phyloP scores from a whole-genome alignment of 2,329 filamentous ascomycete species.

The Fusarium miscanthi region DNA sequence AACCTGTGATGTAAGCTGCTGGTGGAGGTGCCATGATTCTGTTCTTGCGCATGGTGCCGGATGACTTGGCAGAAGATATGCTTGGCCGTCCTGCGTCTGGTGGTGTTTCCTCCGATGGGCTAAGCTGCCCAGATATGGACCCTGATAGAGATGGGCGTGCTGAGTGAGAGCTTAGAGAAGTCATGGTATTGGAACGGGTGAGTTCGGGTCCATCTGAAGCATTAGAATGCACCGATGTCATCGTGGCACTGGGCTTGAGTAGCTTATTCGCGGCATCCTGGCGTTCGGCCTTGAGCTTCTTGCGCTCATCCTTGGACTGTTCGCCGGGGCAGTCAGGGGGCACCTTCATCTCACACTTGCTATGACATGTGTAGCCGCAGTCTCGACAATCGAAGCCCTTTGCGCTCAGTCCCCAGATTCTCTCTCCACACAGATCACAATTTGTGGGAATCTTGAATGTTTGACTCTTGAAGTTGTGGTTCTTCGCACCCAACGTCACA shows the following conservation, averaged over 20 bases:
- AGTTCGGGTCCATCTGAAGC: conserved; percentile 75
- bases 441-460: conserved; percentile 99
- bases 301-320: conserved; percentile 92
- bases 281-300: conserved; percentile 88
- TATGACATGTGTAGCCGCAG: conserved; percentile 98
- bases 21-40: conserved; percentile 91
- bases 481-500: conserved; percentile 89
- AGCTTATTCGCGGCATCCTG: conserved; percentile 80
- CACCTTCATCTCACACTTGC: conserved; percentile 99
- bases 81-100: conserved; percentile 42
- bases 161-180: conserved; percentile 86
- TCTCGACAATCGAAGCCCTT: conserved; percentile 97
- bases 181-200: conserved; percentile 87
- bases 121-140: conserved; percentile 59
- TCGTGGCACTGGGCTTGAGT: conserved; percentile 58
- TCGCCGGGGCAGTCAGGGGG: conserved; percentile 96
- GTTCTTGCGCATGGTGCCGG: conserved; percentile 64
- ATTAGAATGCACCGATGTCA: conserved; percentile 57
- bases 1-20: conserved; percentile 77
- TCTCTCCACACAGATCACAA: conserved; percentile 94
- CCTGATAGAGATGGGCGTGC: conserved; percentile 81
- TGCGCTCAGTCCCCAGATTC: conserved; percentile 96
- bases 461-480: conserved; percentile 98
- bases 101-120: conserved; percentile 63
- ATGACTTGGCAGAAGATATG: conserved; percentile 45